These are phyloP conservation scores for Salix arbutifolia DNA, from an alignment of 345 rosid species.

Conservation along the genomic window DNA sequence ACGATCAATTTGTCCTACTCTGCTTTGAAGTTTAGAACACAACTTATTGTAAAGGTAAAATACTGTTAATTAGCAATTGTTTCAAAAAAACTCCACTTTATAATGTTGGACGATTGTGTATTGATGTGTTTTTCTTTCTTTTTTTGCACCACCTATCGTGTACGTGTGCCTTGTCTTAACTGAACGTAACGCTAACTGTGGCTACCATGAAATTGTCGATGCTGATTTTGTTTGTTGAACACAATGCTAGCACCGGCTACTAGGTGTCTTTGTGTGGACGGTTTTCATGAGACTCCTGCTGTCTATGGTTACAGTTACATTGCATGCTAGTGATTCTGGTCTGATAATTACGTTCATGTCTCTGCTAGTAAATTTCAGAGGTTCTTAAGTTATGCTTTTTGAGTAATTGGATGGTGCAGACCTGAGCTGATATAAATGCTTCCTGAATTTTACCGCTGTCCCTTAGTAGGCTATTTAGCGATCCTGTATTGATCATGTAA, in stretches of 20 bases:
- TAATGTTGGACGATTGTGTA: neutral
- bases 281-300: neutral
- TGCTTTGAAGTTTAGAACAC: slow-evolving; percentile 13
- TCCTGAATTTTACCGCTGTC: neutral
- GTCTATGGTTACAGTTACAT: neutral
- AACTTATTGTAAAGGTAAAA: neutral
- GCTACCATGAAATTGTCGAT: neutral
- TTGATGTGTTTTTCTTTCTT: neutral
- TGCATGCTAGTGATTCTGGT: neutral
- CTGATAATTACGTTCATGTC: neutral
- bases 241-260: neutral
- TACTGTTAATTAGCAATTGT: neutral
- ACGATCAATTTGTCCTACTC: neutral
- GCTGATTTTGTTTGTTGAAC: neutral
- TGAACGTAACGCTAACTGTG: neutral
- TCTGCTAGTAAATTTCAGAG: neutral
- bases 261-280: neutral
- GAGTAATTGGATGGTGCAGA: neutral
- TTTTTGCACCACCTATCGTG: neutral
- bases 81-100: neutral
- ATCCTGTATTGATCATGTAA: neutral
- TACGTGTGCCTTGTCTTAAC: neutral
- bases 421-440: neutral
- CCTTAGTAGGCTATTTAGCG: neutral
- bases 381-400: neutral